Base-by-base conservation (phyloP, 768 basidiomycete species). In the Mycena filopes region DNA sequence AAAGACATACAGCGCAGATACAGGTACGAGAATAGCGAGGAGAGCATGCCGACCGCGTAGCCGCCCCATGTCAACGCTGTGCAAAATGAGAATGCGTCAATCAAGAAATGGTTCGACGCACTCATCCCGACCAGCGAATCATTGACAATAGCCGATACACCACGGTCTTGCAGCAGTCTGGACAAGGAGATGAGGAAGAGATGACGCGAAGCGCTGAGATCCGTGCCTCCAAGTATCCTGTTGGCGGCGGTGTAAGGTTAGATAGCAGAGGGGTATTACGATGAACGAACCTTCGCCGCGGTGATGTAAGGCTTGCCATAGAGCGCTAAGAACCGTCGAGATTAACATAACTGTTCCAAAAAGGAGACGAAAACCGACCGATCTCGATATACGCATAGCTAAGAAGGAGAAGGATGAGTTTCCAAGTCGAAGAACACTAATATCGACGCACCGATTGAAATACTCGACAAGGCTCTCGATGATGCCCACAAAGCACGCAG, bases 341-440 rank as follows among this genome's bases (percentile, higher is more conserved):
- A 41, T 50, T 55, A 23, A 13, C 36, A 29, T 31, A 31, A 38
- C 8, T 8, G 16, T 28, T 25, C 10, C 26, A 12, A 55, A 56
- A 49, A 29, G 53, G 60, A 51, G 18, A 28, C 33, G 23, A 10
- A 26, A 49, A 38, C 50, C 48, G n/a, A 90, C 89, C 88, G 50
- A 95, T 94, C 74, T 95, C 91, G 69, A 94, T 93, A 70, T 91
- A 93, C 26, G 90, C 88, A 76, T 94, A 93, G 83, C 88, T 87
- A 31, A 16, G 41, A 60, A 36, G 26, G 23, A 16, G 41, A 60
- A 36, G 26, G 23, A 21, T 43, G 28, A 12, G 28, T n/a, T 10
- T 16, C n/a, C 20, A 12, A 13, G 10, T 29, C 31, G 38, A 58
- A n/a, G n/a, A 56, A 38, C 18, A 26, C 29, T 41, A 23, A 41